These are phyloP conservation scores for Trichopus zeylanicus DNA, from an alignment of 116 monocot genomes.

Conservation along the genomic window DNA sequence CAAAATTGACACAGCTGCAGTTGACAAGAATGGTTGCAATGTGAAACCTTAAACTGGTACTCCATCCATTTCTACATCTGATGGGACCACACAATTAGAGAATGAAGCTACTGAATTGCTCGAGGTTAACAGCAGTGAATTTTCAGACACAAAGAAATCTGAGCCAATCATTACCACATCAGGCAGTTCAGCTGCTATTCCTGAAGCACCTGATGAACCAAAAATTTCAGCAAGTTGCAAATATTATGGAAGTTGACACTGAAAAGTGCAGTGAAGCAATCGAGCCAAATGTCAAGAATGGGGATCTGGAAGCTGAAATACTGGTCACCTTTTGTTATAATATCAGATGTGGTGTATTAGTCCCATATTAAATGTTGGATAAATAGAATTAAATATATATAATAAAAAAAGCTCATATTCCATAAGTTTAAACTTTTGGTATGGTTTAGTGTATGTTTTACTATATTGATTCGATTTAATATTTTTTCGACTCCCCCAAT, in stretches of 20 bases:
- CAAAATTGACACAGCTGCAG: not conserved
- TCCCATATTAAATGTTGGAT: too few relatives aligned
- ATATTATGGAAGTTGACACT: too few relatives aligned
- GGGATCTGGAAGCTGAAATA: not conserved
- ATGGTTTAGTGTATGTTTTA: too few relatives aligned
- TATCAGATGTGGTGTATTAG: not conserved
- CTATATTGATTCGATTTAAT: too few relatives aligned
- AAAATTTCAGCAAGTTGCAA: too few relatives aligned
- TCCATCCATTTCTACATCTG: not conserved
- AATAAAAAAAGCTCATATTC: too few relatives aligned
- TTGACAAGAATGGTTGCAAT: not conserved
- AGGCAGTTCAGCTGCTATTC: slow-evolving; percentile 1
- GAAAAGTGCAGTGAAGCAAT: too few relatives aligned
- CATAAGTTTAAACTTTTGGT: too few relatives aligned
- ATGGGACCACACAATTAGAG: not conserved
- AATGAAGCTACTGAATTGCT: not conserved
- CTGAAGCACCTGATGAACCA: not conserved
- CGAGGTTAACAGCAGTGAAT: not conserved
- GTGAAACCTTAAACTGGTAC: not conserved
- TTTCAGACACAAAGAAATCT: not conserved
- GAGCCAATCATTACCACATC: not conserved
- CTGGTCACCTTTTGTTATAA: too few relatives aligned
- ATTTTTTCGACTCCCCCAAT: too few relatives aligned
- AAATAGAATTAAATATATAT: too few relatives aligned
- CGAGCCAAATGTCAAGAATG: too few relatives aligned